Conservation (phyloP, 495 filamentous ascomycete genomes). For the Peziza echinospora region DNA sequence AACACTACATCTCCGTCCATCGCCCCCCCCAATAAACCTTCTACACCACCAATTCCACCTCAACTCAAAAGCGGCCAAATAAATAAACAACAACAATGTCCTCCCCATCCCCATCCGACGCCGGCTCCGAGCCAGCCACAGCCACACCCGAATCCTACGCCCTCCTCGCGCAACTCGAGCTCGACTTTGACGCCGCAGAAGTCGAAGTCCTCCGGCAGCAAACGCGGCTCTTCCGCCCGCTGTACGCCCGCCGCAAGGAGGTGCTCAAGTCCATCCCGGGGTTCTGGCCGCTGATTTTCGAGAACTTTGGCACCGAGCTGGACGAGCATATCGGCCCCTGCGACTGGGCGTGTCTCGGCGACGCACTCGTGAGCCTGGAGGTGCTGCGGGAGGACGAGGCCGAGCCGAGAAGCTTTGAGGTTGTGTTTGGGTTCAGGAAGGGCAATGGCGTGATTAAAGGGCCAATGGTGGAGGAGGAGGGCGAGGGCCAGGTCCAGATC, state of each 20-base stretch:
- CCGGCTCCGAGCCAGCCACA: no score
- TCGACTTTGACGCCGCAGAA: background rate
- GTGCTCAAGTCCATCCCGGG: background rate
- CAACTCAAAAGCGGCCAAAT: no score
- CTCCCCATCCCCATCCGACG: no score
- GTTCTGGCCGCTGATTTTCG: background rate
- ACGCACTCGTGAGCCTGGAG: background rate
- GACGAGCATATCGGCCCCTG: background rate
- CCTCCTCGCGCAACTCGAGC: background rate
- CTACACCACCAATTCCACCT: no score
- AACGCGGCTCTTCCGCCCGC: background rate
- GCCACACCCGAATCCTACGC: background rate
- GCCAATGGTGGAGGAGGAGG: no score
- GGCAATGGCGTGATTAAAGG: slow-evolving; percentile 27
- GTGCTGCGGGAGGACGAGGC: slow-evolving; percentile 16
- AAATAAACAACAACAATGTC: no score
- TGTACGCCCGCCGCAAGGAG: background rate
- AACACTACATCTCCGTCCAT: no score
- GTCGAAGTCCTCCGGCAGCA: background rate
- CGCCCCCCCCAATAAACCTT: no score
- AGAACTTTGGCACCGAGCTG: background rate
- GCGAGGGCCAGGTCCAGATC: slow-evolving; percentile 43
- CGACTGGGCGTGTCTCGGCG: background rate
- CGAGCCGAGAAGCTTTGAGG: slow-evolving; percentile 41
- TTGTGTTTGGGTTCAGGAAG: slow-evolving; percentile 37